phyloP scores from a whole-genome alignment of 352 stramenopile genomes.

The Phytophthora litchii region DNA sequence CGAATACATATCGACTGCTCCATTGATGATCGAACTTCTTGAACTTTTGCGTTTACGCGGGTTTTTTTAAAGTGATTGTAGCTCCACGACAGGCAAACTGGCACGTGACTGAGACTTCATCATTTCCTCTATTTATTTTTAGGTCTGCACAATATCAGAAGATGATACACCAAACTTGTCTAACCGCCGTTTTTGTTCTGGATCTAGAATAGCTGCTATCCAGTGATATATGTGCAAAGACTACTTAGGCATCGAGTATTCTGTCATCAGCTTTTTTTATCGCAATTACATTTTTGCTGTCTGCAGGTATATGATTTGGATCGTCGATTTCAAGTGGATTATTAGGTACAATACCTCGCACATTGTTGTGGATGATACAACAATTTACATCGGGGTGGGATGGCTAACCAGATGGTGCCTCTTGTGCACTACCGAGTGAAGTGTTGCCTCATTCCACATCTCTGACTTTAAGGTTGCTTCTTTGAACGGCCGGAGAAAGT shows the following conservation, averaged over 20 bases:
- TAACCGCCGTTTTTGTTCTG: too few relatives aligned
- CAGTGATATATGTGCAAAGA: too few relatives aligned
- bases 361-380: too few relatives aligned
- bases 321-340: background rate
- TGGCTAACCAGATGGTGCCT: background rate
- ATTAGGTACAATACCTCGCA: background rate
- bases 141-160: background rate
- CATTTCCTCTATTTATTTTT: too few relatives aligned
- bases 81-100: too few relatives aligned
- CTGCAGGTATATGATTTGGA: background rate
- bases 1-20: background rate
- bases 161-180: background rate
- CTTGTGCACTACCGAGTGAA: background rate
- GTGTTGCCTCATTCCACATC: background rate
- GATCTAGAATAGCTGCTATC: too few relatives aligned
- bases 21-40: background rate
- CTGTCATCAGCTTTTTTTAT: too few relatives aligned
- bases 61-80: too few relatives aligned
- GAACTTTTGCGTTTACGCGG: too few relatives aligned
- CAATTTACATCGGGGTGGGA: background rate
- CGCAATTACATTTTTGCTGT: background rate
- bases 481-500: background rate
- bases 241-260: too few relatives aligned
- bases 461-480: background rate
- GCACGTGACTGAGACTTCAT: too few relatives aligned